These are phyloP conservation scores for Gossypium arboreum DNA, from an alignment of 345 rosid species.

Conservation along the genomic window DNA sequence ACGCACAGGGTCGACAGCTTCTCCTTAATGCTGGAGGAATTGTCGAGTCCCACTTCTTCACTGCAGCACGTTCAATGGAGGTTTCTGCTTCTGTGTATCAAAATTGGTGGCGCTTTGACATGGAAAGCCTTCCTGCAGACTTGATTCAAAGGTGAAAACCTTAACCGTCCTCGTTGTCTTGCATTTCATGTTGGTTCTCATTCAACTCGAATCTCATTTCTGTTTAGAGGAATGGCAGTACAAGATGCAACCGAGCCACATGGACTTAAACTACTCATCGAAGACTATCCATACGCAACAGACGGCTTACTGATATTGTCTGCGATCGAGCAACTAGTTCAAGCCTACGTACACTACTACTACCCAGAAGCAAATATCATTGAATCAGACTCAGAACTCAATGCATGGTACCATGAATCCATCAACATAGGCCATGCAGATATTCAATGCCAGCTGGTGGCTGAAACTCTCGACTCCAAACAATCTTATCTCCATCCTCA, in stretches of 20 bases:
- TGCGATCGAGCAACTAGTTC: not conserved
- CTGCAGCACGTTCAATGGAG: conserved; percentile 74
- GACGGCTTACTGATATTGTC: conserved; percentile 16
- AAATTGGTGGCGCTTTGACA: conserved; percentile 74
- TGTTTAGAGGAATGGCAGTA: conserved; percentile 61
- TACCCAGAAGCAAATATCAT: conserved; percentile 19
- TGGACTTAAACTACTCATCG: conserved; percentile 2
- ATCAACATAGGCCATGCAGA: conserved; percentile 16
- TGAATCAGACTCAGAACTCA: conserved; percentile 4
- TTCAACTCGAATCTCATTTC: not conserved
- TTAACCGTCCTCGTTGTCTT: not conserved
- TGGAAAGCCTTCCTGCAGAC: conserved; percentile 88
- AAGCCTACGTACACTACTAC: conserved; percentile 11
- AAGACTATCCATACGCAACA: conserved; percentile 8
- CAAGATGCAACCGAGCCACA: conserved; percentile 24
- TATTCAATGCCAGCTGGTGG: conserved; percentile 14
- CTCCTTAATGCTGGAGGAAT: conserved; percentile 78
- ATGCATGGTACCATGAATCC: conserved; percentile 7
- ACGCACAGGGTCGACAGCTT: conserved; percentile 68
- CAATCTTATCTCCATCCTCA: conserved; percentile 10
- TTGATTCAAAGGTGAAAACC: conserved; percentile 69
- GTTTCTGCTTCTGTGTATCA: conserved; percentile 71
- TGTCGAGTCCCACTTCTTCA: conserved; percentile 70
- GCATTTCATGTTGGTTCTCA: not conserved
- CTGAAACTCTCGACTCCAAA: conserved; percentile 14